These are phyloP conservation scores for Trichoderma reesei DNA, from an alignment of 495 filamentous ascomycete species.

Conservation along the genomic window DNA sequence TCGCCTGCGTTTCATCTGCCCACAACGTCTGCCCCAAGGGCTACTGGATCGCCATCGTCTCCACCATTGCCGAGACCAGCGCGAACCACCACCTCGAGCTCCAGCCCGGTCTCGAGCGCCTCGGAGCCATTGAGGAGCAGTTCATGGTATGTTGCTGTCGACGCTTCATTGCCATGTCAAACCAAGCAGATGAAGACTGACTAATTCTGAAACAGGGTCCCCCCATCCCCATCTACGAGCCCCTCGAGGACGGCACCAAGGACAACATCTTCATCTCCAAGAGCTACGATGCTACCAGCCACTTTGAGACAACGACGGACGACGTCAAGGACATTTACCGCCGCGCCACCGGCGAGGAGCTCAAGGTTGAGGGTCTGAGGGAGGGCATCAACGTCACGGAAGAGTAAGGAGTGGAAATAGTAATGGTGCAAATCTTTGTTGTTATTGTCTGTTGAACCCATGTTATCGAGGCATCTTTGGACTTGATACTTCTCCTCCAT, in stretches of 20 bases:
- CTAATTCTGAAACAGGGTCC: slow-evolving; percentile 40
- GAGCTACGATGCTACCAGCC: slow-evolving; percentile 94
- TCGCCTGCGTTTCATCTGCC: slow-evolving; percentile 87
- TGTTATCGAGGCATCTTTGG: slow-evolving; percentile 5
- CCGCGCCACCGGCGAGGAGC: slow-evolving; percentile 76
- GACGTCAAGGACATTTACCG: slow-evolving; percentile 92
- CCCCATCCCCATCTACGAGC: slow-evolving; percentile 88
- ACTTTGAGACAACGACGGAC: slow-evolving; percentile 88
- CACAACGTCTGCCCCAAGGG: slow-evolving; percentile 99
- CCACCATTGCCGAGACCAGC: slow-evolving; percentile 85
- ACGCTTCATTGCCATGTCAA: not conserved
- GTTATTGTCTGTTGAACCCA: not conserved
- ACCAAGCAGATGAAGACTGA: slow-evolving; percentile 14
- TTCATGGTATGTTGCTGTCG: slow-evolving; percentile 57
- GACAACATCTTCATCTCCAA: slow-evolving; percentile 96
- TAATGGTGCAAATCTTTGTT: not conserved
- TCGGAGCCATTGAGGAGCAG: slow-evolving; percentile 91
- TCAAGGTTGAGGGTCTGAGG: slow-evolving; percentile 54
- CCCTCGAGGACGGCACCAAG: slow-evolving; percentile 70
- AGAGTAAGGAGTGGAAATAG: slow-evolving; percentile 24
- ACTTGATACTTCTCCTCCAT: not conserved
- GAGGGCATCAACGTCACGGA: slow-evolving; percentile 47
- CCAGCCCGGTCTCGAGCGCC: slow-evolving; percentile 83
- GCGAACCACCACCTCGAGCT: slow-evolving; percentile 95
- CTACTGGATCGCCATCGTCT: slow-evolving; percentile 97